Base-by-base conservation (phyloP, 352 stramenopile genomes). In the Globisporangium nunn region DNA sequence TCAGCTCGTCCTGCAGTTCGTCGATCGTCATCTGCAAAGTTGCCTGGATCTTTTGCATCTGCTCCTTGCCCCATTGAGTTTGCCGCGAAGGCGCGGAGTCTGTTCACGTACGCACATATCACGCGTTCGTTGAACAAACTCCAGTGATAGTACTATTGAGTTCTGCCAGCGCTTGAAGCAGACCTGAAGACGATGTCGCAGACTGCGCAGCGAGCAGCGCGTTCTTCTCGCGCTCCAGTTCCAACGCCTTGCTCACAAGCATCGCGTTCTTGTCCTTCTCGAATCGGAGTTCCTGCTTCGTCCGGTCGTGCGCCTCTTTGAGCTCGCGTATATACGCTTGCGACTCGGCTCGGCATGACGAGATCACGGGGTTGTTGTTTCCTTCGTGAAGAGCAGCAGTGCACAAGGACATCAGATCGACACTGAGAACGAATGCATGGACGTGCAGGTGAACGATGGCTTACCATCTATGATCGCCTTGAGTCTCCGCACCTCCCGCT, bases 211-310 rank as follows among this genome's bases (percentile, higher is more conserved):
- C 54, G 14, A 81, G 62, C 1, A 87, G 49, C n/a, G 63, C 67
- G 44, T 69, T 88, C 59, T 91, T 88, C 53, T 87, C 75, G 10
- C 75, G 75, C 53, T 91, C 81, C 0, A 91, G 73, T 52, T 91
- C 75, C 0, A 91, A 56, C 1, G 78, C 81, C 40, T 86, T 85
- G 37, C 67, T 72, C 17, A 91, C 72, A 35, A 88, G 66, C 48
- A 74, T 77, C 35, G 74, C 81, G 46, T 91, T 91, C 63, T 88
- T 89, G 15, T 87, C 77, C 51, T 91, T 88, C 58, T 91, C 78
- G 3, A 72, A 52, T n/a, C 68, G 67, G n/a, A 92, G 50, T 15
- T 91, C 81, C 29, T 80, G 70, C 57, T 82, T 81, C 2, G 79
- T 50, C 23, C 75, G 68, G 1, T 81, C 74, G 8, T 87, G 67